Conservation (phyloP, 129 eudicot genomes). For the Apium graveolens region DNA sequence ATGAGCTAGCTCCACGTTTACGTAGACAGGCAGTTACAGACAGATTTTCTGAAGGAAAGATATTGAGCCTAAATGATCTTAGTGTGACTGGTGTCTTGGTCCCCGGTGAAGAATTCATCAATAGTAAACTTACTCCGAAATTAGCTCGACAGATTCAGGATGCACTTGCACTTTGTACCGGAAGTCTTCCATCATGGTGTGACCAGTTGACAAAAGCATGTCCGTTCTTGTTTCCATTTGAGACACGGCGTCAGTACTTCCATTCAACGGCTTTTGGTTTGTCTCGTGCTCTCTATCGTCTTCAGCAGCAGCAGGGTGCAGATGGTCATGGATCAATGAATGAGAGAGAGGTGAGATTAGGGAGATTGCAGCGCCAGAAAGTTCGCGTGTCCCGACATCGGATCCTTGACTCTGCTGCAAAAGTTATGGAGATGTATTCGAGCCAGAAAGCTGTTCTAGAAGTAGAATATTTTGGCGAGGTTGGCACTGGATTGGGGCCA, state of each 20-base stretch:
- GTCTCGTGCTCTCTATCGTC: slow-evolving; percentile 83
- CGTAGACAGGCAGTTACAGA: slow-evolving; percentile 56
- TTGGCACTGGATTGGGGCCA: slow-evolving; percentile 97
- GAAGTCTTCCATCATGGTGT: slow-evolving; percentile 98
- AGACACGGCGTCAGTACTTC: slow-evolving; percentile 82
- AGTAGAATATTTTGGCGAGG: slow-evolving; percentile 92
- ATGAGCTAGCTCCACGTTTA: slow-evolving; percentile 86
- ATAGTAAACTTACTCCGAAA: slow-evolving; percentile 87
- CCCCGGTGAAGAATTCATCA: slow-evolving; percentile 64
- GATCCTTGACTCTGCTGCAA: slow-evolving; percentile 93
- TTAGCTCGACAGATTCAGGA: slow-evolving; percentile 92
- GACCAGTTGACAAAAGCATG: slow-evolving; percentile 89
- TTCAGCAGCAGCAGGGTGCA: slow-evolving; percentile 96
- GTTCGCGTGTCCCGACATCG: slow-evolving; percentile 93
- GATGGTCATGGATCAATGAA: slow-evolving; percentile 72
- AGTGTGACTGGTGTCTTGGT: slow-evolving; percentile 41
- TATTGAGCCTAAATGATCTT: slow-evolving; percentile 48
- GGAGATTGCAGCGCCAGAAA: slow-evolving; percentile 90
- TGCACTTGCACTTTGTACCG: slow-evolving; percentile 94
- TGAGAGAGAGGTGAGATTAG: slow-evolving; percentile 83
- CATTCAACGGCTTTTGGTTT: slow-evolving; percentile 92
- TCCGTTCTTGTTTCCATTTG: slow-evolving; percentile 93
- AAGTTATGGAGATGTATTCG: slow-evolving; percentile 99
- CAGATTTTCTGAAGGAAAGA: slow-evolving; percentile 68
- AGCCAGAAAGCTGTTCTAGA: slow-evolving; percentile 95